These are phyloP conservation scores for Kazachstania sp. DNA, from an alignment of 1,139 yeast genomes.

Conservation along the genomic window DNA sequence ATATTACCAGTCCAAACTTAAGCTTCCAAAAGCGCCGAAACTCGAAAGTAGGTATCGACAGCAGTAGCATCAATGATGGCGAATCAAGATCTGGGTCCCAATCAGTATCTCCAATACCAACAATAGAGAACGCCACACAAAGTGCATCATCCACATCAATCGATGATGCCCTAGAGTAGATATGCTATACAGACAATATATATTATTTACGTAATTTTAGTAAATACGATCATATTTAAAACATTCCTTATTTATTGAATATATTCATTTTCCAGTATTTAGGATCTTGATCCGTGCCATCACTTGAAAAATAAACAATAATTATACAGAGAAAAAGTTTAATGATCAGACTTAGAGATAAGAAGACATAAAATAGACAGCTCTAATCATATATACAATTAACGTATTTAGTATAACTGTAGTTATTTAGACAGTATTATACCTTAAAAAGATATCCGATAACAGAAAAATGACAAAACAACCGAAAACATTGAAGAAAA, in stretches of 20 bases:
- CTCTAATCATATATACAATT: too few relatives aligned
- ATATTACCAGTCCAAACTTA: conserved; percentile 58
- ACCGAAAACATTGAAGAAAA: background rate
- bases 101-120: conserved; percentile 3
- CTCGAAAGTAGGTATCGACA: conserved; percentile 6
- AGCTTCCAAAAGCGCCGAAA: conserved; percentile 20
- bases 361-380: too few relatives aligned
- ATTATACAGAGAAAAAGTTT: too few relatives aligned
- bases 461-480: background rate
- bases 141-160: conserved; percentile 8
- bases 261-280: too few relatives aligned
- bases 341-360: too few relatives aligned
- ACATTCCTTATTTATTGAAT: background rate
- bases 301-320: too few relatives aligned
- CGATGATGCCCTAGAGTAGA: conserved; percentile 9
- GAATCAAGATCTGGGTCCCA: conserved; percentile 3
- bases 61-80: background rate
- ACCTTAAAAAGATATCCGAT: background rate
- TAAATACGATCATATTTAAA: too few relatives aligned
- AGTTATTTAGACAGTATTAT: too few relatives aligned
- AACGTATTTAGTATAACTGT: too few relatives aligned
- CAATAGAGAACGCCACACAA: background rate
- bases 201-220: too few relatives aligned
- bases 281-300: too few relatives aligned
- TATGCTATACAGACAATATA: background rate